Base-by-base conservation (phyloP, 2,329 filamentous ascomycete genomes). In the Exophiala lecanii-corni region DNA sequence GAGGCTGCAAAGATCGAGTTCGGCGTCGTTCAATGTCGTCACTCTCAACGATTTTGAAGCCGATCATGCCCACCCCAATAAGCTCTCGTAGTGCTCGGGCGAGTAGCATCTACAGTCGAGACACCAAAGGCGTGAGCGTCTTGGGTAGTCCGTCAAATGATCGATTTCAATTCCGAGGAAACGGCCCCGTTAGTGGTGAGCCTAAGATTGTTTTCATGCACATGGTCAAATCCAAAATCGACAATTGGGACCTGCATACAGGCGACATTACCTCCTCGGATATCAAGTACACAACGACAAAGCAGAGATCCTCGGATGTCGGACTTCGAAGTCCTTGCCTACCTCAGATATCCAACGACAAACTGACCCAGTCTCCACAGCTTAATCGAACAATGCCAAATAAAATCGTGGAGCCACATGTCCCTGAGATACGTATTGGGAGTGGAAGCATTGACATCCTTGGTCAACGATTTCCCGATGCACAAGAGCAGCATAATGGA, bases 101-200 rank as follows among this genome's bases (percentile, higher is more conserved):
- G 9, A 50, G 49, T 33, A 56, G 54, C 35, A 35, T 49, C 13
- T 56, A 54, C 36, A 54, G 51, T 36, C 43, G 43, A 19, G 47
- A 56, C 31, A 43, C 47, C 9, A 38, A 33, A 36, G 51, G 41
- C 4, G 19, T 55, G 20, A 52, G 46, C 33, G 36, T 50, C 6
- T 30, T 26, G 7, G 42, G 33, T 19, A 49, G 32, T 15, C 31
- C 25, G 26, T 32, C 32, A 21, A 25, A 23, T n/a, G 36, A 25
- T 16, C 28, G 18, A 23, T 26, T 34, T 16, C 13, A 23, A 26
- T 6, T 26, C 7, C 6, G 6, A 6, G 23, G 12, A 12, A 26
- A 26, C 12, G 7, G 6, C 23, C 23, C 6, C 23, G 12, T 12
- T 26, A 26, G 7, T 7, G 23, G 6, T 12, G 23, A 26, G 23